Evolutionary conservation across 495 filamentous ascomycete genomes (phyloP).

Genomic region (Neurospora sp.): DNA sequence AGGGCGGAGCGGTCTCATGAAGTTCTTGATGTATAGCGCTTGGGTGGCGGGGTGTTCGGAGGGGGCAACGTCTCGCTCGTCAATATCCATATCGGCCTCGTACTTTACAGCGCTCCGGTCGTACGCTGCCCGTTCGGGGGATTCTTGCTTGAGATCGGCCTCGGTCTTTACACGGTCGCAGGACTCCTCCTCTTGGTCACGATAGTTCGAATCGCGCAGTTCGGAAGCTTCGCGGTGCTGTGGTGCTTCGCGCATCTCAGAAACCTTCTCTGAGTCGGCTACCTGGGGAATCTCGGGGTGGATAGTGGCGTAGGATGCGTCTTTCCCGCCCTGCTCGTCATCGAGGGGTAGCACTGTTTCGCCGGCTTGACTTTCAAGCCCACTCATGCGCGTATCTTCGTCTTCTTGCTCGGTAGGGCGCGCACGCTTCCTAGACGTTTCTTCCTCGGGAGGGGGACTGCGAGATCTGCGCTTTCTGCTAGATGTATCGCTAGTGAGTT

Average conservation of each 20-base stretch:
- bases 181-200: background rate
- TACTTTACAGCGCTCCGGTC: background rate
- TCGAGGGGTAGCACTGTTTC: slow-evolving; percentile 1
- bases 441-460: slow-evolving; percentile 49
- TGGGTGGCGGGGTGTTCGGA: slow-evolving; percentile 75
- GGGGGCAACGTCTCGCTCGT: slow-evolving; percentile 42
- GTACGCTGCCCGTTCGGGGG: slow-evolving; percentile 20
- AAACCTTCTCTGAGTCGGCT: background rate
- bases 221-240: background rate
- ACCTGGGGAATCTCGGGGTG: background rate
- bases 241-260: background rate
- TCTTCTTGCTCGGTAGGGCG: slow-evolving; percentile 20
- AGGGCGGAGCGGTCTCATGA: slow-evolving; percentile 78
- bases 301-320: slow-evolving; percentile 4
- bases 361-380: background rate
- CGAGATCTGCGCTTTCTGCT: slow-evolving; percentile 68
- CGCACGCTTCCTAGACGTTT: slow-evolving; percentile 32
- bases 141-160: background rate
- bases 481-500: slow-evolving; percentile 45
- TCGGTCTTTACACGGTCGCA: background rate
- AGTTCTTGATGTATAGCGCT: slow-evolving; percentile 80
- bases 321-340: background rate
- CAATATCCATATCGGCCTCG: slow-evolving; percentile 10
- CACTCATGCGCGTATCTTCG: slow-evolving; percentile 2
- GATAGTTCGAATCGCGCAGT: background rate